phyloP scores from a whole-genome alignment of 2,329 filamentous ascomycete species.

The Teratosphaeria pseudoeucalypti region DNA sequence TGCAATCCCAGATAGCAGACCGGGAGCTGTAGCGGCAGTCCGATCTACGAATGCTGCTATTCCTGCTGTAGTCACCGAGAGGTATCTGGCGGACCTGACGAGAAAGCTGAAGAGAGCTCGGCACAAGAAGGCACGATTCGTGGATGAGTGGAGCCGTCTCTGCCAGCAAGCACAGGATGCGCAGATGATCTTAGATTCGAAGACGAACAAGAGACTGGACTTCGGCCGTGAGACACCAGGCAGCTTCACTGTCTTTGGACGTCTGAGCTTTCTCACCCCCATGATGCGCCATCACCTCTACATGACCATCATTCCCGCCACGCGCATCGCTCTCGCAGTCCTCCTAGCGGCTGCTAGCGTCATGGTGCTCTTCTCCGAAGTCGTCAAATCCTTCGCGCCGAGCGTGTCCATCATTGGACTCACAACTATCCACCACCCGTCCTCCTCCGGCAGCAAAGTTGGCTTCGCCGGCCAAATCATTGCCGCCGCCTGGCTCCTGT shows the following conservation, averaged over 20 bases:
- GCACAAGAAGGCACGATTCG: conserved; percentile 72
- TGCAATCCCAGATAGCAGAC: conserved; percentile 52
- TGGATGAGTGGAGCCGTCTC: conserved; percentile 74
- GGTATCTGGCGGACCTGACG: conserved; percentile 84
- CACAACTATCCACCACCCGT: conserved; percentile 65
- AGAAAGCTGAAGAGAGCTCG: conserved; percentile 69
- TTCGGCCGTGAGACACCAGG: conserved; percentile 53
- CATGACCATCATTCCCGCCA: conserved; percentile 60
- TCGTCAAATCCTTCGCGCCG: conserved; percentile 72
- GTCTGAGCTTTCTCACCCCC: conserved; percentile 58
- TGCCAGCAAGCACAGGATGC: conserved; percentile 63
- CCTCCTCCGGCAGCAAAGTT: conserved; percentile 58
- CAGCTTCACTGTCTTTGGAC: conserved; percentile 35
- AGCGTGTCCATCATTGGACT: conserved; percentile 61
- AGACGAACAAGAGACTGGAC: conserved; percentile 67
- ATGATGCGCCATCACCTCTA: conserved; percentile 72
- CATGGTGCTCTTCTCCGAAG: conserved; percentile 85
- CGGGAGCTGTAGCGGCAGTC: conserved; percentile 29
- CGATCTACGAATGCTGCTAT: conserved; percentile 18
- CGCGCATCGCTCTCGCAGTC: conserved; percentile 54
- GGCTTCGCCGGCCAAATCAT: conserved; percentile 79
- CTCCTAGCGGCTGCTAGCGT: conserved; percentile 65
- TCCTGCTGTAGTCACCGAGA: conserved; percentile 80
- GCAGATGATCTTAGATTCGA: conserved; percentile 75
- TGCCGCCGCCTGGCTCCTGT: conserved; percentile 79